phyloP scores from a whole-genome alignment of 345 rosid species.

The Euphorbia peplus region DNA sequence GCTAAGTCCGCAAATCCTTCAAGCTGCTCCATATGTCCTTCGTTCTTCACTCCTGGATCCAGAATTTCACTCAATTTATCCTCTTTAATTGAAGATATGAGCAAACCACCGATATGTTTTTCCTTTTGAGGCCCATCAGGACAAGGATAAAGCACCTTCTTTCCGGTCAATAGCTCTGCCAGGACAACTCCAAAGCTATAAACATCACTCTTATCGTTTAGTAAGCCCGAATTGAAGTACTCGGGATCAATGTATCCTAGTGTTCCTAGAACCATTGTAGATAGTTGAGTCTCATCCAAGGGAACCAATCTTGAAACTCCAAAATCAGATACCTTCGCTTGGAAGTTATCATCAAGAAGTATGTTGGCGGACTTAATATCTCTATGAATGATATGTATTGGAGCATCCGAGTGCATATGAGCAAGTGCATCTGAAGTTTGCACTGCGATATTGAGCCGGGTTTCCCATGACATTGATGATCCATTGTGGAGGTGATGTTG shows the following conservation, averaged over 20 bases:
- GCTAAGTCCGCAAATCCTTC: no score
- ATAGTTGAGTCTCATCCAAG: constrained; percentile 26
- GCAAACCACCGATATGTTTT: no score
- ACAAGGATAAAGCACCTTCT: no score
- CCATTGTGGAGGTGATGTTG: no score
- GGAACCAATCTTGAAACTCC: constrained; percentile 49
- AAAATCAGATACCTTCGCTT: constrained; percentile 48
- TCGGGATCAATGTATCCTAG: constrained; percentile 45
- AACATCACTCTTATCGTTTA: constrained; percentile 53
- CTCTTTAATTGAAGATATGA: constrained; percentile 19
- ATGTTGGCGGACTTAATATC: constrained; percentile 49
- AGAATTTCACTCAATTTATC: constrained; percentile 12
- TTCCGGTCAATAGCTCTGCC: constrained; percentile 30
- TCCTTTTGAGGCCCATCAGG: no score
- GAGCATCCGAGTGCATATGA: constrained; percentile 43
- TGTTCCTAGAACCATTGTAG: constrained; percentile 50
- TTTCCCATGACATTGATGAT: no score
- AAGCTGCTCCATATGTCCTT: no score
- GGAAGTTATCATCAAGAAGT: constrained; percentile 35
- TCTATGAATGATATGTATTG: constrained; percentile 39
- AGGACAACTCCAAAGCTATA: constrained; percentile 51
- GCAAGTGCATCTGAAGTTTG: constrained; percentile 37
- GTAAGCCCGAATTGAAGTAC: constrained; percentile 31
- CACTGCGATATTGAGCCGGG: no score
- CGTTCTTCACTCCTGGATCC: no score